Base-by-base conservation (phyloP, 306 rosid species). In the Sicyos edulis region DNA sequence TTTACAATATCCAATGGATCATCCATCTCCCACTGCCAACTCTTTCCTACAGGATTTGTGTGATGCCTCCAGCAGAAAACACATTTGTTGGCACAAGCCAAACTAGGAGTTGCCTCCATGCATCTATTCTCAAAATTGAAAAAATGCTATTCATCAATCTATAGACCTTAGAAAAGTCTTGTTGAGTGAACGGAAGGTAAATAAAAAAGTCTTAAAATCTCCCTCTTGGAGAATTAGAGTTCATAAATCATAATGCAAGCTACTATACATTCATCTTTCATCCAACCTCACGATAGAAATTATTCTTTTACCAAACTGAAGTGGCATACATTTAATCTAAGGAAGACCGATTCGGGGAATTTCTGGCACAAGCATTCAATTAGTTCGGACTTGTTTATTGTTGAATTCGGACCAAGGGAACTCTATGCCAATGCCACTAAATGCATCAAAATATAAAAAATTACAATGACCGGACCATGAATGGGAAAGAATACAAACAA, bases 31-130 rank as follows among this genome's bases (percentile, higher is more conserved):
- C 99, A 93, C 82, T 86, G 91, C 99, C 99, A 91, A 84, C 99
- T 93, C 87, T 87, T 93, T 70, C 89, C 99, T 2, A 93, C 97
- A 19, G 99, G 99, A 83, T 93, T 93, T 64, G 99, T 88, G 81
- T 93, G 99, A 82, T 93, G 99, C 73, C 99, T 87, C 99, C 99
- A 93, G 82, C 99, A 93, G 86, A 93, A 93, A 76, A 93, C 99
- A 74, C 99, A 93, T 82, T 93, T 93, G 80, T 93, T 93, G 67
- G 99, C 97, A 44, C 99, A 93, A 11, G 99, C 99, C 86, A 93
- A 85, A 83, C 99, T 93, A 75, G 99, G 99, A 54, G 99, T 93
- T 78, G 99, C 83, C 86, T 93, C 99, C 97, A 91, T 90, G 85
- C 97, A 93, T 86, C 97, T 93, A 84, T 77, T 57, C 34, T 80